Percentiles rank a stretch among this genome's conserved stretches.
These are phyloP conservation scores for Paramecium sonneborni DNA, from an alignment of 73 alveolate genomes.

Conservation along the genomic window DNA sequence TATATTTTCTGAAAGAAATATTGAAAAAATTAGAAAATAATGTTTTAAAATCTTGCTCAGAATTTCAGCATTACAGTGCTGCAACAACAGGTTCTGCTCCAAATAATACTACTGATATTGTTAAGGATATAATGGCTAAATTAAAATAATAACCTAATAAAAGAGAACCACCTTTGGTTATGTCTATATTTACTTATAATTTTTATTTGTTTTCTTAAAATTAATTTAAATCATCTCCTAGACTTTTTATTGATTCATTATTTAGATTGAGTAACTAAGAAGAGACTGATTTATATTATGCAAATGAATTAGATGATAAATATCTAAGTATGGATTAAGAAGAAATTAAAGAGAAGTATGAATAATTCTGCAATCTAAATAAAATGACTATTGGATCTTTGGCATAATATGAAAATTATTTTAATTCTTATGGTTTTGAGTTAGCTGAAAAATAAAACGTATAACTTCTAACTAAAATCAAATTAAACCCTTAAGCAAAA, in stretches of 20 bases:
- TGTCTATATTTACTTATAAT: neutral
- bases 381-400: neutral
- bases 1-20: neutral
- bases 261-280: neutral
- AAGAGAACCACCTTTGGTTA: neutral
- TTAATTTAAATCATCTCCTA: neutral
- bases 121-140: neutral
- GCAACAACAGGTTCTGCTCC: neutral
- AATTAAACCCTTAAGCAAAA: neutral
- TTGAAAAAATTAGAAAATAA: neutral
- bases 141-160: neutral
- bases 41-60: neutral
- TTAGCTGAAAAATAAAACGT: neutral
- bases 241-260: neutral
- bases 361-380: neutral
- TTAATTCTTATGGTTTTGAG: neutral
- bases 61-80: neutral
- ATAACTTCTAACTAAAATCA: neutral
- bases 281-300: neutral
- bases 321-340: neutral
- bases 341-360: constrained; percentile 8
- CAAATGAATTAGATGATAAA: neutral
- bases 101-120: neutral
- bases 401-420: neutral
- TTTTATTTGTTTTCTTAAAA: neutral